phyloP scores from a whole-genome alignment of 805 yeast genomes.

The Ascoidea rubescens region DNA sequence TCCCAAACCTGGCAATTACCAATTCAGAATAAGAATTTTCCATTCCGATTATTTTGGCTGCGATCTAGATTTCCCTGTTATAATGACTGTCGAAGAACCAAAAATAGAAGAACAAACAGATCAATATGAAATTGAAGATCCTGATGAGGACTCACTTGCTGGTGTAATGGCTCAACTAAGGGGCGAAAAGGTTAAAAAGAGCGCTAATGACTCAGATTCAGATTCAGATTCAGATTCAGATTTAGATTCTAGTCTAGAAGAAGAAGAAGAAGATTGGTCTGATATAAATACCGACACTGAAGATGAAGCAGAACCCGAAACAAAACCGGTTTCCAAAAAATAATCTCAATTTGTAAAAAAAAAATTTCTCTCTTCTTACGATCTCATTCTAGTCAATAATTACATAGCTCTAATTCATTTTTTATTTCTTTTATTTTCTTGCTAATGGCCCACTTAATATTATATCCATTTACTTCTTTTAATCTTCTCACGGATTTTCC shows the following conservation, averaged over 20 bases:
- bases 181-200: slow-evolving; percentile 37
- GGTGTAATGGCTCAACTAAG: slow-evolving; percentile 61
- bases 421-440: too few relatives aligned
- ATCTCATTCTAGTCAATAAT: too few relatives aligned
- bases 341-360: too few relatives aligned
- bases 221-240: slow-evolving; percentile 48
- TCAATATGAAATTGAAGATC: slow-evolving; percentile 48
- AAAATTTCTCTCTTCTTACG: too few relatives aligned
- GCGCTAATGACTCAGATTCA: slow-evolving; percentile 13
- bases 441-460: too few relatives aligned
- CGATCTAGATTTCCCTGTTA: slow-evolving; percentile 60
- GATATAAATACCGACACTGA: not conserved
- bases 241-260: slow-evolving; percentile 47
- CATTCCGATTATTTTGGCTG: slow-evolving; percentile 71
- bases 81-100: slow-evolving; percentile 54
- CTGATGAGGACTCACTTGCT: slow-evolving; percentile 63
- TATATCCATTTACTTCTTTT: too few relatives aligned
- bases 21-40: slow-evolving; percentile 57
- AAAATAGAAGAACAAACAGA: slow-evolving; percentile 29
- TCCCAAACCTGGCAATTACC: slow-evolving; percentile 44
- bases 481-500: too few relatives aligned
- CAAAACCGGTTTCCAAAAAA: too few relatives aligned
- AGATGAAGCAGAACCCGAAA: not conserved
- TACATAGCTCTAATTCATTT: too few relatives aligned
- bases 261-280: slow-evolving; percentile 18